These are phyloP conservation scores for Fragilariopsis cylindrus DNA, from an alignment of 108 stramenopile species.

Conservation along the genomic window DNA sequence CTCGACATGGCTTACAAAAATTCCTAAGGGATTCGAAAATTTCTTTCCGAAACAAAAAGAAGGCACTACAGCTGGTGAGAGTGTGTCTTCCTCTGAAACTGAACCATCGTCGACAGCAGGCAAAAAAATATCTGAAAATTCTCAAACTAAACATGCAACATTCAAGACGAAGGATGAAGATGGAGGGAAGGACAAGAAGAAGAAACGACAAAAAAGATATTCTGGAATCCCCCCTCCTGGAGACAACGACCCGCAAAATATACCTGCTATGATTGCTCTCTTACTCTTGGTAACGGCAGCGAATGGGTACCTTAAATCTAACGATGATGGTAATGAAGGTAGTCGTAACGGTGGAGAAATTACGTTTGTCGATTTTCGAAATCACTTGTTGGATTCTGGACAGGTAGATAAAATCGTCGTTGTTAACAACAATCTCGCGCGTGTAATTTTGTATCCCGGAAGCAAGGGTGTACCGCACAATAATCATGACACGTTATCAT, in stretches of 20 bases:
- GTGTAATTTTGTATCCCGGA: conserved; percentile 69
- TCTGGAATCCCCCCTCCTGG: conserved; percentile 39
- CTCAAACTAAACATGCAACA: conserved; percentile 13
- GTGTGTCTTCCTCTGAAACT: neutral
- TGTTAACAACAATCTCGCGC: conserved; percentile 83
- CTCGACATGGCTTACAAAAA: conserved; percentile 35
- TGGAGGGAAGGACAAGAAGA: conserved; percentile 13
- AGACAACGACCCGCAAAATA: conserved; percentile 57
- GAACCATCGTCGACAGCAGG: neutral
- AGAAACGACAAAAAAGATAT: conserved; percentile 39
- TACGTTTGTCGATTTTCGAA: conserved; percentile 89
- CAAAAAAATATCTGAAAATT: conserved; percentile 6
- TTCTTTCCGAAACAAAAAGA: conserved; percentile 67
- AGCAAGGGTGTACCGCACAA: conserved; percentile 30
- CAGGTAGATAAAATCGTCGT: conserved; percentile 91
- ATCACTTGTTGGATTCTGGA: conserved; percentile 75
- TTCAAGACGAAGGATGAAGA: conserved; percentile 18
- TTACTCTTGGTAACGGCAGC: conserved; percentile 60
- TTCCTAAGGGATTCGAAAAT: conserved; percentile 86
- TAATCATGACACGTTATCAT: neutral
- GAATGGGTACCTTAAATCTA: conserved; percentile 44
- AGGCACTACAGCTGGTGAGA: conserved; percentile 10
- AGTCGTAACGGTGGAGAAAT: conserved; percentile 71
- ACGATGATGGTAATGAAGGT: conserved; percentile 23
- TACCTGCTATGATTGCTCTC: conserved; percentile 51